Base-by-base conservation (phyloP, 352 stramenopile genomes). In the Pythium diclinum region DNA sequence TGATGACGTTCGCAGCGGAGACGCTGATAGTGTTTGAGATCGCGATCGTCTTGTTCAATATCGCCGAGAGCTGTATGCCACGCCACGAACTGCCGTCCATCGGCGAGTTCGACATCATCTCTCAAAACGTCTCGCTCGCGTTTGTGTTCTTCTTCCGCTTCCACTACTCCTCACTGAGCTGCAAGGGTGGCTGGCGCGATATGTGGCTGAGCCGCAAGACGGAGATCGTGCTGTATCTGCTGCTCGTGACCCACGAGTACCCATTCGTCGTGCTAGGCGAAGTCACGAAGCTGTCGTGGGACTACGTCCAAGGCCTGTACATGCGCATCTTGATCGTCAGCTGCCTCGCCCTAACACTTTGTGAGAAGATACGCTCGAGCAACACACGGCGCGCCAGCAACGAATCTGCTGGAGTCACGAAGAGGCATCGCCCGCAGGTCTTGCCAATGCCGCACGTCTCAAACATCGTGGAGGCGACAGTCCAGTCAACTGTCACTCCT, bases 101-200 rank as follows among this genome's bases (percentile, higher is more conserved):
- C 17, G 49, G 61, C 7, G 21, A 52, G 6, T 11, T 72, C 23
- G 61, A 73, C 28, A 56, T 67, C 38, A 59, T 68, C 61, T 55
- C 69, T 3, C 61, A 79, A 55, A 68, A 62, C 21, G 44, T 16
- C 17, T 68, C 65, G 32, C 38, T 72, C 34, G 68, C 59, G 6
- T 59, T 84, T 16, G 19, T 72, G 19, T 81, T 80, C 59, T 67
- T 78, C 23, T 67, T 79, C 32, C 36, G 69, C 38, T 84, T 84
- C 42, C 74, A 74, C 19, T 79, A 79, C 62, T 77, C 73, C 44
- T 81, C 49, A 2, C 54, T 72, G 33, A 57, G 23, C 59, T 64
- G 32, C n/a, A 60, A 55, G 21, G 16, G 33, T 11, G 57, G 58
- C 16, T 63, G 56, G 52, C 46, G 23, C 2, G 19, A 49, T 3